A percentile compares a stretch with the other conserved stretches of the same genome.
Conservation (phyloP, 2,329 filamentous ascomycete species). For the Exserohilum rostratum region DNA sequence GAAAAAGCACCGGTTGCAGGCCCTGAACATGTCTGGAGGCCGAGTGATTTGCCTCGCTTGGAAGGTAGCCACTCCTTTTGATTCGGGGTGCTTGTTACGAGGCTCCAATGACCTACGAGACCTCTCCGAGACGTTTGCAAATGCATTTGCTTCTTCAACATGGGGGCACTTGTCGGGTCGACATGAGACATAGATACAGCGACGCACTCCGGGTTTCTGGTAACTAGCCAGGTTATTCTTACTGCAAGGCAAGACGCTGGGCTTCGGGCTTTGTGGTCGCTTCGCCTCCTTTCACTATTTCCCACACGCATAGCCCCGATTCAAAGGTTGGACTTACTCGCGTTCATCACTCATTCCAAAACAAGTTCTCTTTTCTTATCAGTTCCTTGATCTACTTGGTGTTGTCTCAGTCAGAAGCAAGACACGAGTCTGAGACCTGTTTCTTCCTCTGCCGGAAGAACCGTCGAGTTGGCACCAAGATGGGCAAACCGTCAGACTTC, state of each 20-base stretch:
- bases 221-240: not conserved
- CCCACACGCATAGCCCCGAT: not conserved
- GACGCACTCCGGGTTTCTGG: not conserved
- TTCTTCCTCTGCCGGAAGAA: not conserved
- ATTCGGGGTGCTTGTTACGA: not conserved
- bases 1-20: conserved; percentile 3
- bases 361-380: not conserved
- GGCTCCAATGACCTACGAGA: not conserved
- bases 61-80: not conserved
- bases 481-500: conserved; percentile 31
- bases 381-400: not conserved
- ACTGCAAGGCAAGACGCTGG: not conserved
- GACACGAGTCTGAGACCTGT: not conserved
- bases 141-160: conserved; percentile 11
- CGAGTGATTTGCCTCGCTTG: not conserved
- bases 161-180: not conserved
- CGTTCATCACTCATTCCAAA: not conserved
- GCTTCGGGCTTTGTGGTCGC: not conserved
- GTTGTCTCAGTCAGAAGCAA: not conserved
- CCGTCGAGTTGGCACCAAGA: conserved; percentile 4
- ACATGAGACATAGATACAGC: conserved; percentile 3
- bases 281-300: not conserved
- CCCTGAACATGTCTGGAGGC: not conserved
- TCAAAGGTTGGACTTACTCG: not conserved
- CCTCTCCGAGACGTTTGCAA: not conserved